phyloP scores from a whole-genome alignment of 768 basidiomycete species.

The Phylloporus scabripes region DNA sequence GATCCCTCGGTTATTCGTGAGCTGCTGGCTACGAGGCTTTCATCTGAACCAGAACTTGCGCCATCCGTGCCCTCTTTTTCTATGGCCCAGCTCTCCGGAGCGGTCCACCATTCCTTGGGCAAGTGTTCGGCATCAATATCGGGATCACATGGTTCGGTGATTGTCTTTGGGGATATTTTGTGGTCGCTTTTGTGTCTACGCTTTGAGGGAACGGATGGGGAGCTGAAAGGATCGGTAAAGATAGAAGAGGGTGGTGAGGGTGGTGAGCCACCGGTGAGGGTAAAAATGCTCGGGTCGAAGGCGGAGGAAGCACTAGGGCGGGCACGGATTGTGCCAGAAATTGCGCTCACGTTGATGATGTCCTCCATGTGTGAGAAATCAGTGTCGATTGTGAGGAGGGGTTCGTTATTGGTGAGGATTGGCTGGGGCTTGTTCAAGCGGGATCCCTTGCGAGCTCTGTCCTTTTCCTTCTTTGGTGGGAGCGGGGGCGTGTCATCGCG shows the following conservation, averaged over 20 bases:
- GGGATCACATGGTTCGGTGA: constrained; percentile 7
- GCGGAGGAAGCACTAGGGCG: constrained; percentile 18
- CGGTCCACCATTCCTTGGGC: constrained; percentile 46
- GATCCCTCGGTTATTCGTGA: constrained; percentile 15
- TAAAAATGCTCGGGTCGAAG: constrained; percentile 29
- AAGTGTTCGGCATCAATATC: constrained; percentile 6
- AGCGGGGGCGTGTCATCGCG: constrained; percentile 8
- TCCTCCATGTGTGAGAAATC: constrained; percentile 66
- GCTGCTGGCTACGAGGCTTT: constrained; percentile 16
- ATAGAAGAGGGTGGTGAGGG: constrained; percentile 31
- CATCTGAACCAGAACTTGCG: constrained; percentile 40
- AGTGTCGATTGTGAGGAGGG: constrained; percentile 20
- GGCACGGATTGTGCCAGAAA: constrained; percentile 5
- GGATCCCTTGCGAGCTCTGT: constrained; percentile 13
- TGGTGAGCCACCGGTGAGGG: constrained; percentile 29
- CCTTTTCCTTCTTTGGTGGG: constrained; percentile 26
- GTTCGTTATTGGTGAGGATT: constrained; percentile 25
- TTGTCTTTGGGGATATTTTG: constrained; percentile 52
- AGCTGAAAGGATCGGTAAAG: constrained; percentile 36
- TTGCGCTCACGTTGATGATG: constrained; percentile 50
- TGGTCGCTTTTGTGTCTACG: constrained; percentile 28
- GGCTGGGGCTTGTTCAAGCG: constrained; percentile 23
- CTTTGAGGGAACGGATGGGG: constrained; percentile 15
- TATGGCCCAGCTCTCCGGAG: constrained; percentile 78
- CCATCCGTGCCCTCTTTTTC: constrained; percentile 42